phyloP scores from a whole-genome alignment of 208 protist genomes.

The Acanthamoeba culbertsoni region DNA sequence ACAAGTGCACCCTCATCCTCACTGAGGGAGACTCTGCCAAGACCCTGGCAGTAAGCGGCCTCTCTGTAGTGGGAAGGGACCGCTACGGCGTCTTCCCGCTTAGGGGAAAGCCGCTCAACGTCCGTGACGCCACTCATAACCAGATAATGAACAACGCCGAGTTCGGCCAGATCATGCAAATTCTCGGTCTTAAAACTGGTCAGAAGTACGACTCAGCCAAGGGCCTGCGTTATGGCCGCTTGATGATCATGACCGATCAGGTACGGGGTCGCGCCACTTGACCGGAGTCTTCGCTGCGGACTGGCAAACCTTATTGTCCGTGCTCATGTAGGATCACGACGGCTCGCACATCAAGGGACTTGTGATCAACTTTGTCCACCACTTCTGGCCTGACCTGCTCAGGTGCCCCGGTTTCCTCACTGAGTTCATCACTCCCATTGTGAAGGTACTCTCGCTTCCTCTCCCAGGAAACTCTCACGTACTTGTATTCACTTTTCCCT shows the following conservation, averaged over 20 bases:
- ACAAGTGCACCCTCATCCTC: constrained; percentile 99
- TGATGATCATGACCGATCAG: constrained; percentile 99
- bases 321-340: constrained; percentile 95
- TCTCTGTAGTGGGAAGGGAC: constrained; percentile 97
- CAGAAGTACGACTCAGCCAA: constrained; percentile 83
- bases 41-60: constrained; percentile 90
- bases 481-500: background rate
- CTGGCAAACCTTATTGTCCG: constrained; percentile 37
- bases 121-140: constrained; percentile 94
- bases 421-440: constrained; percentile 99
- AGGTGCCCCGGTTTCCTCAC: constrained; percentile 95
- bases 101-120: constrained; percentile 97
- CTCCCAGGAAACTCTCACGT: background rate
- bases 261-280: constrained; percentile 51
- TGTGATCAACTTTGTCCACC: constrained; percentile 99
- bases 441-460: constrained; percentile 90
- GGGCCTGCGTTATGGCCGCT: constrained; percentile 97
- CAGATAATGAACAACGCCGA: constrained; percentile 96
- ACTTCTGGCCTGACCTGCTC: constrained; percentile 98
- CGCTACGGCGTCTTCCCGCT: constrained; percentile 99
- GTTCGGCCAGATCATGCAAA: constrained; percentile 88
- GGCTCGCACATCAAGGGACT: constrained; percentile 99
- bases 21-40: constrained; percentile 99
- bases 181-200: constrained; percentile 88
- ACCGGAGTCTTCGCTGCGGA: background rate